Conservation (phyloP, 2,329 filamentous ascomycete genomes). For the Sordariomycetes sp. region DNA sequence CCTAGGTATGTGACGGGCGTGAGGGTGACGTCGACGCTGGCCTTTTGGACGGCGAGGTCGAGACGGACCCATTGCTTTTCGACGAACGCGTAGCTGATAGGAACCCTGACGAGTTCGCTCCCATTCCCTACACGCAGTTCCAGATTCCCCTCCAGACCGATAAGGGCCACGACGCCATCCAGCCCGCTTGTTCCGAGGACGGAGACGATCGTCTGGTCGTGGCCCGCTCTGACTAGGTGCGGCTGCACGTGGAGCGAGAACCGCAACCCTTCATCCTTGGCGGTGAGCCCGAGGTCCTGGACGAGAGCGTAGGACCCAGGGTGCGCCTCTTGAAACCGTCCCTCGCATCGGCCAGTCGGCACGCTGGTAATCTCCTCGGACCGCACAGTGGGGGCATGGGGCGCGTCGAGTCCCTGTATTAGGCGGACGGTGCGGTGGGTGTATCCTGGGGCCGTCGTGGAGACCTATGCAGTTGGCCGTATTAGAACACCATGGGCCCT, state of each 20-base stretch:
- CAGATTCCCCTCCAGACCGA: neutral
- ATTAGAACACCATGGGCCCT: neutral
- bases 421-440: neutral
- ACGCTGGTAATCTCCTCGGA: neutral
- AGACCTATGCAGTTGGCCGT: neutral
- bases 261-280: slow-evolving; percentile 1
- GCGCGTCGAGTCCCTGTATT: neutral
- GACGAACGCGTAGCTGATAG: neutral
- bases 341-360: neutral
- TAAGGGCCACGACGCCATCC: neutral
- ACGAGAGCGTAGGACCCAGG: neutral
- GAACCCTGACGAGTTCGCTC: neutral
- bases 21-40: neutral
- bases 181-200: neutral
- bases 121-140: neutral
- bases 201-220: slow-evolving; percentile 5
- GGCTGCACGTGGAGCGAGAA: slow-evolving; percentile 3
- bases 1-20: neutral
- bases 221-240: slow-evolving; percentile 1
- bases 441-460: neutral
- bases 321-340: neutral
- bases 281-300: neutral
- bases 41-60: neutral
- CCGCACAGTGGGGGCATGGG: neutral
- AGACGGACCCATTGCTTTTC: slow-evolving; percentile 1